Conservation (phyloP, 495 filamentous ascomycete species). For the Cairneyella variabilis region DNA sequence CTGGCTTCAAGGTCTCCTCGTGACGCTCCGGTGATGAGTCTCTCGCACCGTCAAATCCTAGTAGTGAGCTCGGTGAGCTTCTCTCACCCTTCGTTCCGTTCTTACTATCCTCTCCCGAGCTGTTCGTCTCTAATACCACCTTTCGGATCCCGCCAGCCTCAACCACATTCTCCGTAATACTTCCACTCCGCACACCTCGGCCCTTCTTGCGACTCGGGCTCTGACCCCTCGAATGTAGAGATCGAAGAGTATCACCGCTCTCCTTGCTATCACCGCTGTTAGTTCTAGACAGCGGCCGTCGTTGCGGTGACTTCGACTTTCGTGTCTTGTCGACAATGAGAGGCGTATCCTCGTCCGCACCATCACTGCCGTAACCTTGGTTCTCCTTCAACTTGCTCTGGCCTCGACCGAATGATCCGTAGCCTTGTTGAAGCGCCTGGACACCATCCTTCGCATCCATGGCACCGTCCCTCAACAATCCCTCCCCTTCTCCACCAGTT, state of each 20-base stretch:
- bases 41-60: neutral
- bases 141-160: constrained; percentile 81
- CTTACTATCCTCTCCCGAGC: constrained; percentile 12
- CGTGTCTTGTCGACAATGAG: neutral
- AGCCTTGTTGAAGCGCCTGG: constrained; percentile 60
- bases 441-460: constrained; percentile 62
- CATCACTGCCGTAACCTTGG: neutral
- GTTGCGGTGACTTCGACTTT: neutral
- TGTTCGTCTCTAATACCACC: constrained; percentile 55
- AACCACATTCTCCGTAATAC: constrained; percentile 83
- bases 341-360: neutral
- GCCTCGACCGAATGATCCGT: constrained; percentile 45
- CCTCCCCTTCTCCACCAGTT: constrained; percentile 49
- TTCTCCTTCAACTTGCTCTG: neutral
- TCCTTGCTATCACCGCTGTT: constrained; percentile 35
- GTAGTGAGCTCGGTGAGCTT: neutral
- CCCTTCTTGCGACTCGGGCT: constrained; percentile 34
- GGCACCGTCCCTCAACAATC: constrained; percentile 46
- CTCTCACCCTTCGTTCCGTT: neutral
- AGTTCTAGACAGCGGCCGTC: neutral
- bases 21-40: neutral
- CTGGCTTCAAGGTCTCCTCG: neutral
- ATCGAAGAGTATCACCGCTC: constrained; percentile 41
- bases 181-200: constrained; percentile 69
- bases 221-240: constrained; percentile 35